Evolutionary conservation across 371 early-diverging fungal genomes (phyloP), one percentile per base, ranked within the genome.

Genomic region (Nematocida sp.): DNA sequence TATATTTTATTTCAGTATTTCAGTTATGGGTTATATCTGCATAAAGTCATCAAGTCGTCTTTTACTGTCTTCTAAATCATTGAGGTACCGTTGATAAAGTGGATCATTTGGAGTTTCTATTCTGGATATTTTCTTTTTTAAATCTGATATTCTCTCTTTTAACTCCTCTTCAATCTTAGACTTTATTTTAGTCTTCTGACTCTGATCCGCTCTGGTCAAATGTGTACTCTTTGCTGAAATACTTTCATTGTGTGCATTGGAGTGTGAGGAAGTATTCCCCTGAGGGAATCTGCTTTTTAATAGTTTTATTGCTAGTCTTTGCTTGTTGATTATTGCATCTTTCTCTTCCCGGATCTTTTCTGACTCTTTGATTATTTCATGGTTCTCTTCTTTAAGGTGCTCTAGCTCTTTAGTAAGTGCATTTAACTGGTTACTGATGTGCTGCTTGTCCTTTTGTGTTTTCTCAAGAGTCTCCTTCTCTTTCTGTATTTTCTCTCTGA

Each of bases 311-410:
- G 42, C 27, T 15, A 75, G 66, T 18, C 69, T 18, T 39, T 75
- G 76, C 52, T 75, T 75, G 70, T 75, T 75, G 1, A 75, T 75
- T 7, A 75, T 23, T 6, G 45, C 69, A 57, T 75, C 76, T 69
- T 75, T 75, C 39, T 75, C 66, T 9, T 75, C 76, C n/a, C 45
- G 33, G 3, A 67, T 45, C 20, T 55, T 42, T 18, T 75, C 76
- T 75, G 45, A 23, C 52, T 64, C 76, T 33, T 33, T 46, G 20
- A 67, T 9, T 4, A 27, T 18, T 56, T 15, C 66, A 13, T 25
- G 66, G 44, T 54, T 40, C 27, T 64, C 76, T 57, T 69, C 46
- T 52, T 75, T 40, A 18, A 15, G 15, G 11, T 23, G 9, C 5
- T 33, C 18, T 45, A 73, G 20, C 45, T 73, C 50, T n/a, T 60